A percentile compares a stretch with the other conserved stretches of the same genome.
Evolutionary conservation across 2,329 filamentous ascomycete genomes (phyloP).

Genomic region (Ophiobolus disseminans): DNA sequence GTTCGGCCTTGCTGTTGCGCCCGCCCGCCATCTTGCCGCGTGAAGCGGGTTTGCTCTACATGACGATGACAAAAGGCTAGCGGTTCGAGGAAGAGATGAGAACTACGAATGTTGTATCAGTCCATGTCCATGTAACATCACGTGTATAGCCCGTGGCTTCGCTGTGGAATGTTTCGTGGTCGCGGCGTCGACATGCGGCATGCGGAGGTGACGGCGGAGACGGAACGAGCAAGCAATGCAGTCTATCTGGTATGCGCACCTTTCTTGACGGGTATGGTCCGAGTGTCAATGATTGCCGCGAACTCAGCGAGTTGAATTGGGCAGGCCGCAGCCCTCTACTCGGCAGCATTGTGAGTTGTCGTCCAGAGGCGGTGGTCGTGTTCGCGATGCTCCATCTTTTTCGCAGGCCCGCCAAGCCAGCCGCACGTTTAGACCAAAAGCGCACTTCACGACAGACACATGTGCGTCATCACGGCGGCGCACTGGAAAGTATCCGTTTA

Average conservation of each 20-base stretch:
- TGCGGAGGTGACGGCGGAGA: conserved; percentile 10
- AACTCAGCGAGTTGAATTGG: conserved; percentile 31
- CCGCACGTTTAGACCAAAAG: conserved; percentile 15
- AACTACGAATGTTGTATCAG: conserved; percentile 33
- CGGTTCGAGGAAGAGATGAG: conserved; percentile 38
- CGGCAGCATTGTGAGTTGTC: conserved; percentile 54
- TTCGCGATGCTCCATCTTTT: conserved; percentile 29
- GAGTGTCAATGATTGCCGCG: conserved; percentile 28
- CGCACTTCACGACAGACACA: conserved; percentile 6
- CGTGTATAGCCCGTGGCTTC: not conserved
- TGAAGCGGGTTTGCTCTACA: conserved; percentile 36
- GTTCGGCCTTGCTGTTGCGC: conserved; percentile 22
- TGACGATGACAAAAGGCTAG: conserved; percentile 24
- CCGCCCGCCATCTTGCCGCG: conserved; percentile 35
- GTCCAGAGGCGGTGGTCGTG: conserved; percentile 28
- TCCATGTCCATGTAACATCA: not conserved
- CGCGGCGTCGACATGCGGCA: conserved; percentile 9
- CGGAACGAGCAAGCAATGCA: conserved; percentile 2
- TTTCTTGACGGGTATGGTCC: conserved; percentile 39
- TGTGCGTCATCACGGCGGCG: not conserved
- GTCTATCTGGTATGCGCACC: conserved; percentile 31
- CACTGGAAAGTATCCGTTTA: not conserved
- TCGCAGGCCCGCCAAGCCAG: conserved; percentile 31
- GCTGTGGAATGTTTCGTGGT: too few relatives aligned
- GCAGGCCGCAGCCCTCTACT: conserved; percentile 55